Conservation (phyloP, 768 basidiomycete genomes). For the Dioszegia aurantiaca region DNA sequence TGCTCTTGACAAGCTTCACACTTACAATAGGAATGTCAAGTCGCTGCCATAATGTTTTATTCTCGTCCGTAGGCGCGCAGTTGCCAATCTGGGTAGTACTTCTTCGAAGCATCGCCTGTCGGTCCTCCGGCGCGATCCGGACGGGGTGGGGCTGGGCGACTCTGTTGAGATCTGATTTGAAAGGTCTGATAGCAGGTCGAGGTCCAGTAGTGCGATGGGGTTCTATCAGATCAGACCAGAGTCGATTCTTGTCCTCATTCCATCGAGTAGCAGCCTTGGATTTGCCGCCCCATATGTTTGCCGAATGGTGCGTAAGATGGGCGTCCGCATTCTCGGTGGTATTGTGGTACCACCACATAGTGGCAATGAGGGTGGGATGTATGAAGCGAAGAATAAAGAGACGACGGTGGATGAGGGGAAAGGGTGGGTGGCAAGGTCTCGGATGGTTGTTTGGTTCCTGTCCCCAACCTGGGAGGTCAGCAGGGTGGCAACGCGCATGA, state of each 20-base stretch:
- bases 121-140: neutral
- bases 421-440: neutral
- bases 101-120: neutral
- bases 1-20: neutral
- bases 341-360: neutral
- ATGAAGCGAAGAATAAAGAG: no score
- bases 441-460: neutral
- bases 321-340: neutral
- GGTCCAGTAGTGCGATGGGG: neutral
- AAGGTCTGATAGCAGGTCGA: neutral
- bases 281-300: neutral
- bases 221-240: neutral
- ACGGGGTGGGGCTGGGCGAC: neutral
- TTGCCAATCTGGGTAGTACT: neutral
- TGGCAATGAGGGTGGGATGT: neutral
- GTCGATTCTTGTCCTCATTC: slow-evolving; percentile 1
- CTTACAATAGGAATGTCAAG: neutral
- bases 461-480: neutral
- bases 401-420: no score
- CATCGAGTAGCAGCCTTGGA: neutral
- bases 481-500: neutral
- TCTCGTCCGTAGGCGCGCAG: neutral
- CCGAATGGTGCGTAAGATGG: neutral
- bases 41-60: neutral
- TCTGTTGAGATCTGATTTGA: neutral